These are phyloP conservation scores for Ceratobasidium sp. DNA, from an alignment of 1,284 basidiomycete genomes.

Conservation along the genomic window DNA sequence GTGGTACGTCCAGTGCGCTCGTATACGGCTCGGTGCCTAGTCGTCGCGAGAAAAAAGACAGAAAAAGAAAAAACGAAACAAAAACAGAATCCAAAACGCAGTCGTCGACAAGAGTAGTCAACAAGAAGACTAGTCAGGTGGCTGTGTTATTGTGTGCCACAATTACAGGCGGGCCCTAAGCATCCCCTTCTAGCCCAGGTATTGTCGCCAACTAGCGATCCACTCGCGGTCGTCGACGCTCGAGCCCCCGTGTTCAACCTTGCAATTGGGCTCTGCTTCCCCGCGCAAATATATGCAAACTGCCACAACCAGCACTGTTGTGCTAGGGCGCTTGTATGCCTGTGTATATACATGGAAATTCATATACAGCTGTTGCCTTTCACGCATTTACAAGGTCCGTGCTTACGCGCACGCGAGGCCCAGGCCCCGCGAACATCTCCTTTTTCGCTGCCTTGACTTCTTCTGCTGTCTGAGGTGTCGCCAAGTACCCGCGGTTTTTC, in stretches of 20 bases:
- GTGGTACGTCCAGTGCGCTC: conserved; percentile 4
- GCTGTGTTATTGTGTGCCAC: conserved; percentile 15
- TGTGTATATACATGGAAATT: background rate
- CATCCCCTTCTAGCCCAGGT: conserved; percentile 8
- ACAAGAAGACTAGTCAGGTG: conserved; percentile 8
- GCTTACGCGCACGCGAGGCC: conserved; percentile 15
- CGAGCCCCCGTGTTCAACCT: background rate
- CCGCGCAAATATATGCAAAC: conserved; percentile 4
- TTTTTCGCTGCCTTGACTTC: conserved; percentile 34
- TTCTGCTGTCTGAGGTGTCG: conserved; percentile 51
- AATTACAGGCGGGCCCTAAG: background rate
- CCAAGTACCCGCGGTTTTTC: conserved; percentile 74
- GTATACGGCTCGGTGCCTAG: background rate
- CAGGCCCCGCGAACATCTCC: conserved; percentile 14
- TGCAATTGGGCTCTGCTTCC: too few species aligned
- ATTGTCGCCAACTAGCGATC: background rate
- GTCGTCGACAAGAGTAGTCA: conserved; percentile 25
- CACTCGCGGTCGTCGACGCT: conserved; percentile 5
- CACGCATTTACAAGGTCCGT: conserved; percentile 20
- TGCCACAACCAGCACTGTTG: background rate
- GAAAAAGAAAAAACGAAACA: conserved; percentile 5
- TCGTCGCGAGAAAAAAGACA: background rate
- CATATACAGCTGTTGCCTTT: background rate
- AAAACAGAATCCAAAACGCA: background rate
- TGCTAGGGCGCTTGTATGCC: too few species aligned